Evolutionary conservation across 805 yeast genomes (phyloP).

Genomic region (Kregervanrija pseudodelftensis): DNA sequence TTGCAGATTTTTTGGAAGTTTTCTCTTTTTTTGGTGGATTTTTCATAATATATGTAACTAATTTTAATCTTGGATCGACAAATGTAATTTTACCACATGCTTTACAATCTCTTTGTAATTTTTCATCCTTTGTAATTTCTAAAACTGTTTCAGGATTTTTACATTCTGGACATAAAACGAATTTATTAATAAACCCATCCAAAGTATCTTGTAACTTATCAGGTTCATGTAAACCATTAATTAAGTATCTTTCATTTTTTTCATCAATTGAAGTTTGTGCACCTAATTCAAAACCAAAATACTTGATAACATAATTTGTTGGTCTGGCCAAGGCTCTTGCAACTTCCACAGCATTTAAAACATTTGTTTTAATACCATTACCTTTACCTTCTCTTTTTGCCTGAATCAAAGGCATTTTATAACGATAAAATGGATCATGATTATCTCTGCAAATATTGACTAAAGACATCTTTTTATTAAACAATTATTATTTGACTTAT

Average conservation of each 20-base stretch:
- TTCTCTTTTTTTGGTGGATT: conserved; percentile 74
- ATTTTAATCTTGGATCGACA: conserved; percentile 80
- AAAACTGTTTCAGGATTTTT: conserved; percentile 97
- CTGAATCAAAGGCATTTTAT: conserved; percentile 97
- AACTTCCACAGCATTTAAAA: conserved; percentile 84
- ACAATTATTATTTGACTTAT: too few species aligned
- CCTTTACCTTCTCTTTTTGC: conserved; percentile 98
- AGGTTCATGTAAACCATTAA: conserved; percentile 92
- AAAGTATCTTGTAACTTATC: conserved; percentile 85
- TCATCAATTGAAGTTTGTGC: conserved; percentile 87
- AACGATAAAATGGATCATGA: conserved; percentile 97
- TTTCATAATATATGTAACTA: conserved; percentile 80
- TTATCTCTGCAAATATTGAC: conserved; percentile 95
- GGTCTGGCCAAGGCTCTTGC: conserved; percentile 95
- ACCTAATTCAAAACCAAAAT: conserved; percentile 94
- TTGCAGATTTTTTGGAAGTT: conserved; percentile 54
- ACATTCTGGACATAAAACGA: conserved; percentile 90
- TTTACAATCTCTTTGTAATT: conserved; percentile 86
- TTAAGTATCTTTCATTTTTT: conserved; percentile 76
- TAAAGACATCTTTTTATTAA: conserved; percentile 51
- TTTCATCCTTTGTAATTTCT: conserved; percentile 65
- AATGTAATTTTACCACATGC: conserved; percentile 92
- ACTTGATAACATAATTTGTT: conserved; percentile 83
- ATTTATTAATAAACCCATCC: conserved; percentile 90
- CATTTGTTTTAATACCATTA: conserved; percentile 96